These are phyloP conservation scores for Ceratocystis destructans DNA, from an alignment of 2,329 filamentous ascomycete species.

Conservation along the genomic window DNA sequence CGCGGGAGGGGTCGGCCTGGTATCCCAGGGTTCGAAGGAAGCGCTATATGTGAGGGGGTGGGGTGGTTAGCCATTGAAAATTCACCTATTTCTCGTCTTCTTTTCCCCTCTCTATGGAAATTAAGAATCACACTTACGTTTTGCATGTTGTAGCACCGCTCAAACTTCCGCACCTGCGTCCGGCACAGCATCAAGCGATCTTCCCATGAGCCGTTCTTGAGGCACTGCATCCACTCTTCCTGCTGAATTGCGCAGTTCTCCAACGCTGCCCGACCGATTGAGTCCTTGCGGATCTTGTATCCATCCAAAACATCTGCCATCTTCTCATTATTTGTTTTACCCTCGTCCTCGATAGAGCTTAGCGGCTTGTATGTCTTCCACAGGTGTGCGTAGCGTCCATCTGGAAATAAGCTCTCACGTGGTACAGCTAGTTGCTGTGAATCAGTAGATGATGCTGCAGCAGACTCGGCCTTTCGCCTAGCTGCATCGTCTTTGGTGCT, in stretches of 20 bases:
- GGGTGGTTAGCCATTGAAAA: background rate
- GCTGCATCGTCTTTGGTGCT: slow-evolving; percentile 12
- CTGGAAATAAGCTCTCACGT: slow-evolving; percentile 39
- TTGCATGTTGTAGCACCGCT: slow-evolving; percentile 82
- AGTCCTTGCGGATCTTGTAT: slow-evolving; percentile 67
- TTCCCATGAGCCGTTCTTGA: slow-evolving; percentile 53
- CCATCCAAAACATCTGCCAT: slow-evolving; percentile 66
- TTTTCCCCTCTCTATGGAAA: background rate
- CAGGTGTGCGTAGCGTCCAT: slow-evolving; percentile 62
- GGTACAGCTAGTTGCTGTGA: slow-evolving; percentile 30
- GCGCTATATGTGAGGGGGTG: slow-evolving; percentile 36
- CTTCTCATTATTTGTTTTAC: slow-evolving; percentile 65
- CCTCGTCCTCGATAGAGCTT: slow-evolving; percentile 50
- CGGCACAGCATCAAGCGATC: slow-evolving; percentile 69
- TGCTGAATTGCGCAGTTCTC: slow-evolving; percentile 91
- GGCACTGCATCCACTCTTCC: slow-evolving; percentile 69
- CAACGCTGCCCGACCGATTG: slow-evolving; percentile 66
- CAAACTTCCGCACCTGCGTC: slow-evolving; percentile 61
- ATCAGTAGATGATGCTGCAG: slow-evolving; percentile 10
- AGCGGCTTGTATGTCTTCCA: slow-evolving; percentile 85
- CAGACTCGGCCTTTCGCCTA: slow-evolving; percentile 21
- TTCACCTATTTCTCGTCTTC: background rate
- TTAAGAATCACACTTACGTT: slow-evolving; percentile 37
- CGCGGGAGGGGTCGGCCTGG: slow-evolving; percentile 51
- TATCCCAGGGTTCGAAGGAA: slow-evolving; percentile 88